Evolutionary conservation across 148 eudicot genomes (phyloP).

Genomic region (Dianthus caryophyllus): DNA sequence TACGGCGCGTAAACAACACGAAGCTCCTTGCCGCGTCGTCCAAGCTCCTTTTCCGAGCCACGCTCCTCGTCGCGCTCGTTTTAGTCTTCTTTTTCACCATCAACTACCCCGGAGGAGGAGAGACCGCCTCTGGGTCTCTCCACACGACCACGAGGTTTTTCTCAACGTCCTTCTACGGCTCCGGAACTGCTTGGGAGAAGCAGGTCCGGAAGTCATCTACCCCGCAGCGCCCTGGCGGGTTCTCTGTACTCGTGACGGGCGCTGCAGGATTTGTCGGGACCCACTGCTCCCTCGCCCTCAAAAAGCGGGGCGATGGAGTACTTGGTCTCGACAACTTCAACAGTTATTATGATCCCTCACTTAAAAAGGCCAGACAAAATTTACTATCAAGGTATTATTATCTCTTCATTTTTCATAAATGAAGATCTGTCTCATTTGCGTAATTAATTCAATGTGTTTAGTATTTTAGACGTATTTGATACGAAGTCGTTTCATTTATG

Average conservation of each 20-base stretch:
- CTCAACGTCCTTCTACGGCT: conserved; percentile 63
- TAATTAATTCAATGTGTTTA: neutral
- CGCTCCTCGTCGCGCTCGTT: conserved; percentile 58
- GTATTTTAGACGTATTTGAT: neutral
- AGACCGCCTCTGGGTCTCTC: conserved; percentile 8
- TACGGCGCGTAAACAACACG: conserved; percentile 63
- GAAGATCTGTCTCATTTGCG: neutral
- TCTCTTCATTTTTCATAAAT: neutral
- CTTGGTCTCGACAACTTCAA: conserved; percentile 84
- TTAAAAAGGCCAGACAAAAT: conserved; percentile 69
- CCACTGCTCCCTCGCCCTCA: conserved; percentile 62
- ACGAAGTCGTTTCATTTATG: neutral
- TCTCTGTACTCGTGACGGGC: conserved; percentile 84
- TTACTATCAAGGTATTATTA: conserved; percentile 31
- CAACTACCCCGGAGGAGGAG: conserved; percentile 42
- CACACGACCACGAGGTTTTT: conserved; percentile 40
- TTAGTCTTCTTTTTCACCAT: conserved; percentile 65
- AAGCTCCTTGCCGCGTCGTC: conserved; percentile 78
- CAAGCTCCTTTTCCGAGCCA: conserved; percentile 65
- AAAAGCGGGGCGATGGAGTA: conserved; percentile 82
- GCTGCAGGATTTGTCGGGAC: conserved; percentile 85
- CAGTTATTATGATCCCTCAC: conserved; percentile 68
- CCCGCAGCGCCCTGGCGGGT: conserved; percentile 67
- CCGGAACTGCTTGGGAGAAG: conserved; percentile 78
- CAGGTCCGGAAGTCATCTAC: conserved; percentile 80